Base-by-base conservation (phyloP, 345 rosid genomes). In the Stellera chamaejasme region DNA sequence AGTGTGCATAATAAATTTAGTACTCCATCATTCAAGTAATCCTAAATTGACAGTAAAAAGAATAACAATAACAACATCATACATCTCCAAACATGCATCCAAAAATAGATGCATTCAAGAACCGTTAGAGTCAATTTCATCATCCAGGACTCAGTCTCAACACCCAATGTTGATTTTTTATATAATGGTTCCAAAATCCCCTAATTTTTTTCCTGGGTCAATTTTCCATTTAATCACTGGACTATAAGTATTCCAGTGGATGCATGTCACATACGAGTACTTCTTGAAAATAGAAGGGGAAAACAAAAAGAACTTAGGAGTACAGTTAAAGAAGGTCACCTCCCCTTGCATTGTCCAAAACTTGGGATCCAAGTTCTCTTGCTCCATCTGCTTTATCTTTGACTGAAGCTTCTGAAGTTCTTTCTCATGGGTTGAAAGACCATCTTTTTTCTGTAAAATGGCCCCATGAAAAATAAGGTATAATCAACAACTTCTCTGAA, bases 291-390 rank as follows among this genome's bases (percentile, higher is more conserved):
- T 8, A 32, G 5, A 32, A 32, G 39, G 39, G 9, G 39, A 32
- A 3, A 19, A 19, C 23, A 19, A 32, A 32, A 32, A 8, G 39
- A 32, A 32, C 39, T 5, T 32, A 32, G 14, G 11, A 43, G 26
- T 10, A 10, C 14, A 58, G 27, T 13, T n/a, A 42, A 55, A 54
- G 32, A 54, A 47, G 50, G n/a, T 56, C 72, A 85, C 99, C 97
- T 93, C 99, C 78, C 99, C 99, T 59, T 64, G 88, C 99, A 93
- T 84, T 57, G 96, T 93, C 99, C 99, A 93, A 55, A 75, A 63
- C 71, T 89, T 93, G 8, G 89, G 78, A 69, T 93, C 99, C 69
- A 93, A 57, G 73, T 89, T 89, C 63, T 82, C 77, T 75, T 77
- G 81, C 79, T 89, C 97, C 97, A 93, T 81, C 70, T 69, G 74